A percentile compares a stretch with the other conserved stretches of the same genome.
phyloP scores from a whole-genome alignment of 805 yeast species.

The Yarrowia deformans region DNA sequence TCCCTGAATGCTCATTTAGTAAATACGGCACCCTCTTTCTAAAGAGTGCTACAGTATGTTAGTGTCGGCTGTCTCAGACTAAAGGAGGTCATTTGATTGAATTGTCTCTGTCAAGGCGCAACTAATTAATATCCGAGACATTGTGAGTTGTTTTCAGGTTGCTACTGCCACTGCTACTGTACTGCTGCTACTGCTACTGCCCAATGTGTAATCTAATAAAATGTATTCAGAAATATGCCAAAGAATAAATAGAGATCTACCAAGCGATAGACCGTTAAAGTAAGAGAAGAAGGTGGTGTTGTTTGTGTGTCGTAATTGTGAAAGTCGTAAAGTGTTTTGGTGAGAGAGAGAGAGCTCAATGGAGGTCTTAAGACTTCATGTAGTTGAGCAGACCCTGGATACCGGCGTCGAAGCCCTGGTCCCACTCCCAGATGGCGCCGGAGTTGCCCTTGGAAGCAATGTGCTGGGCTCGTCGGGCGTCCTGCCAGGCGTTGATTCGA shows the following conservation, averaged over 20 bases:
- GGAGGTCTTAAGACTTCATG: neutral
- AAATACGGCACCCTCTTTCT: too few relatives aligned
- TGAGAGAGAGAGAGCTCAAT: neutral
- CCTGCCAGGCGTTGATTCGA: slow-evolving; percentile 71
- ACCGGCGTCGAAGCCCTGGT: slow-evolving; percentile 81
- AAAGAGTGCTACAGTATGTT: too few relatives aligned
- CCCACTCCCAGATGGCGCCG: slow-evolving; percentile 83
- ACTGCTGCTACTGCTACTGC: slow-evolving; percentile 13
- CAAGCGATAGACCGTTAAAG: slow-evolving; percentile 19
- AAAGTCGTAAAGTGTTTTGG: slow-evolving; percentile 8
- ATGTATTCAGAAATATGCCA: slow-evolving; percentile 27
- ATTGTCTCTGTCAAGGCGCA: neutral
- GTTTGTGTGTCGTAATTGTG: slow-evolving; percentile 10
- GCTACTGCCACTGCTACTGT: neutral
- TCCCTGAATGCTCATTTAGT: too few relatives aligned
- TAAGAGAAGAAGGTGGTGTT: slow-evolving; percentile 3
- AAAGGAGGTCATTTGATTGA: too few relatives aligned
- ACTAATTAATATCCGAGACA: slow-evolving; percentile 1
- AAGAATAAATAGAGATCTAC: slow-evolving; percentile 19
- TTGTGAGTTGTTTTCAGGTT: too few relatives aligned
- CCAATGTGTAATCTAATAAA: neutral
- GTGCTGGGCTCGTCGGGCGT: slow-evolving; percentile 70
- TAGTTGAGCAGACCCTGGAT: slow-evolving; percentile 51
- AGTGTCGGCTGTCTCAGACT: too few relatives aligned
- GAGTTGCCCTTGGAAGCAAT: slow-evolving; percentile 60